Conservation (phyloP, 306 rosid species). For the Rosa multiflora region DNA sequence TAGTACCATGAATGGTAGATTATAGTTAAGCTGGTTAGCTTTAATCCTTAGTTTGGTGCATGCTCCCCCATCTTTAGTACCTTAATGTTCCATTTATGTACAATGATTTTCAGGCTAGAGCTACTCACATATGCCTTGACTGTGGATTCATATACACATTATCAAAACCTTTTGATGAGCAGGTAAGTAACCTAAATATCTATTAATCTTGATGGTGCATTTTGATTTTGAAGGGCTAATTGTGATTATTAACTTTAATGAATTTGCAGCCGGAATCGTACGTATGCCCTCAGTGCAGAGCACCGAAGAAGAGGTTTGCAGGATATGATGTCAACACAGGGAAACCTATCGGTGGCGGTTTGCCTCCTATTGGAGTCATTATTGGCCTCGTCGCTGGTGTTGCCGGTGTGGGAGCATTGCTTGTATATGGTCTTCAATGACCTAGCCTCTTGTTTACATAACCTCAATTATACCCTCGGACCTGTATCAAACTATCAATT, state of each 20-base stretch:
- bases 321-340: slow-evolving; percentile 82
- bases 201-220: background rate
- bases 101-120: slow-evolving; percentile 76
- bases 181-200: slow-evolving; percentile 32
- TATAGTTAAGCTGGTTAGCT: background rate
- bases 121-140: slow-evolving; percentile 94
- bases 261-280: slow-evolving; percentile 66
- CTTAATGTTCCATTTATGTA: background rate
- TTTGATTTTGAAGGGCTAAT: background rate
- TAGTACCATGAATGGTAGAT: background rate
- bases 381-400: slow-evolving; percentile 79
- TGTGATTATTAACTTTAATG: background rate
- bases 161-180: slow-evolving; percentile 84
- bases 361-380: slow-evolving; percentile 94
- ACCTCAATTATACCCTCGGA: background rate
- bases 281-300: slow-evolving; percentile 81
- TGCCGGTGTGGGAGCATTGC: slow-evolving; percentile 89
- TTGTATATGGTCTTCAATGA: slow-evolving; percentile 95
- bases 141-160: slow-evolving; percentile 86
- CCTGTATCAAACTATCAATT: background rate
- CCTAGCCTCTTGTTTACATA: background rate
- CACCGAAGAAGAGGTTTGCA: slow-evolving; percentile 93
- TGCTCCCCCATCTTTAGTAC: background rate
- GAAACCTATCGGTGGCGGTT: slow-evolving; percentile 72
- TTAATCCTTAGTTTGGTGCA: background rate